Conservation (phyloP, 768 basidiomycete genomes). For the Lenzites betulinus region DNA sequence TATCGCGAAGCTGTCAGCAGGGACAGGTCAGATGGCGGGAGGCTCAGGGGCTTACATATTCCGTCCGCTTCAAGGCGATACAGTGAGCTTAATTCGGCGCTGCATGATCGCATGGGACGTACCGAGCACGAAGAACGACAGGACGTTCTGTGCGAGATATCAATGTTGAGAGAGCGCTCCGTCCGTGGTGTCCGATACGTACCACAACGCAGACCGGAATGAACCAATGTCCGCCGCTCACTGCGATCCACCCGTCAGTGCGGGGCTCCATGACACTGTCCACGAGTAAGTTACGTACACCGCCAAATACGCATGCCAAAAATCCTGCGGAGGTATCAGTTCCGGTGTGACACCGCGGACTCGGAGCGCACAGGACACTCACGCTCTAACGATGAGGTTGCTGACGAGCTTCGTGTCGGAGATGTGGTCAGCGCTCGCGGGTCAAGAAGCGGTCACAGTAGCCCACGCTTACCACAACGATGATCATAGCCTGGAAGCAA, state of each 20-base stretch:
- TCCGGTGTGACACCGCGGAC: neutral
- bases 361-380: neutral
- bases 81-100: neutral
- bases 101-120: neutral
- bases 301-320: constrained; percentile 20
- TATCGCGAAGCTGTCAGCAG: neutral
- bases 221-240: constrained; percentile 6
- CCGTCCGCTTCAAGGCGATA: neutral
- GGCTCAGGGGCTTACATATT: neutral
- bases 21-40: neutral
- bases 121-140: constrained; percentile 5
- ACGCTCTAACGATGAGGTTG: constrained; percentile 24
- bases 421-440: neutral
- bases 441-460: neutral
- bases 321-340: constrained; percentile 2
- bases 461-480: constrained; percentile 11
- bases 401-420: constrained; percentile 14
- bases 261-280: neutral
- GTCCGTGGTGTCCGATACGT: neutral
- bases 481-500: constrained; percentile 17
- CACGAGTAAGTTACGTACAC: neutral
- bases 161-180: neutral
- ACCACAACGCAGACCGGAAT: constrained; percentile 16
- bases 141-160: neutral
- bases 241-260: neutral